Evolutionary conservation across 1,139 yeast species (phyloP).

Genomic region (Hemisphaericaspora xylanilytica): DNA sequence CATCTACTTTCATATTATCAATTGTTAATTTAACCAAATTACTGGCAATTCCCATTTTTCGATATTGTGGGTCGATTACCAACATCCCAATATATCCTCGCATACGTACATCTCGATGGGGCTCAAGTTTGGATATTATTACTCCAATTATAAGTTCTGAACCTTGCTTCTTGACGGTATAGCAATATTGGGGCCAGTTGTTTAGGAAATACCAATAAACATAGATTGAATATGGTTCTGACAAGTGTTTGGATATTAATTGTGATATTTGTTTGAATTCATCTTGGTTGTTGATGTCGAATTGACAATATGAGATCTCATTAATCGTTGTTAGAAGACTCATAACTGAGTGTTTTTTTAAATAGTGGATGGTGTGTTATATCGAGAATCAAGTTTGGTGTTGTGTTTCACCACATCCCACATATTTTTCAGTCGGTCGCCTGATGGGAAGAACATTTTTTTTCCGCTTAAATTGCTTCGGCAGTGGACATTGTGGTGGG

Average conservation of each 20-base stretch:
- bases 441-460: conserved; percentile 3
- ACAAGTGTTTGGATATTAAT: conserved; percentile 36
- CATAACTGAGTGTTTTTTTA: background rate
- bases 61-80: conserved; percentile 67
- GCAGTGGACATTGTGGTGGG: background rate
- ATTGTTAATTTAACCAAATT: conserved; percentile 62
- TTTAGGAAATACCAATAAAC: conserved; percentile 50
- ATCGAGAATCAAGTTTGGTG: too few relatives aligned
- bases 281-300: conserved; percentile 21
- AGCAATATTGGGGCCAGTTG: conserved; percentile 49
- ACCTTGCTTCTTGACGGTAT: conserved; percentile 28
- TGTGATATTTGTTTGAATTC: conserved; percentile 33
- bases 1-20: conserved; percentile 58
- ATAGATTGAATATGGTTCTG: conserved; percentile 48
- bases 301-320: conserved; percentile 22
- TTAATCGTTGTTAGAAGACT: conserved; percentile 14
- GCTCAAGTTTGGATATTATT: conserved; percentile 79
- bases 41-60: conserved; percentile 84
- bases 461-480: background rate
- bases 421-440: background rate
- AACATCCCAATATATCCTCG: conserved; percentile 97
- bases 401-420: too few relatives aligned
- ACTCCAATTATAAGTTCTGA: conserved; percentile 57
- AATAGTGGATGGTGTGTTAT: background rate
- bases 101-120: conserved; percentile 65